Base-by-base conservation (phyloP, 2,329 filamentous ascomycete species). In the Leptographium radiaticola region DNA sequence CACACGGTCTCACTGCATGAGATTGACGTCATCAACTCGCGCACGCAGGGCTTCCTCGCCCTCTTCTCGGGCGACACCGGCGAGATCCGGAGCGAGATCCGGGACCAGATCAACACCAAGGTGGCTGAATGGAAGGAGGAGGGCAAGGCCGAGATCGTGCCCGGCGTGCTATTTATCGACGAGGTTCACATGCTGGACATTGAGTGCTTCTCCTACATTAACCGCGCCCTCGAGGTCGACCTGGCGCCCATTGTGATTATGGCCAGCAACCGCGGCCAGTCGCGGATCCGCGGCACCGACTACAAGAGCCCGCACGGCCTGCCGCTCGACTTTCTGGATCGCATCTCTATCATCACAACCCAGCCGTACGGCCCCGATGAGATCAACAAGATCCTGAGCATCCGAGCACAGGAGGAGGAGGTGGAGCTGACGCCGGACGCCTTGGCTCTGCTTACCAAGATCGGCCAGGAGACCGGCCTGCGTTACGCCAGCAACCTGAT, bases 151-250 rank as follows among this genome's bases (percentile, higher is more conserved):
- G 90, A 95, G 71, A 97, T 98, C 53, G 89, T 98, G 0, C 93
- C 93, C 0, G 93, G 93, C 47, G 93, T 98, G 9, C 75, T 98
- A 9, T 98, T 98, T 75, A 95, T 98, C 64, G 93, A 98, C 64
- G 93, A 98, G 73, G 91, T 98, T 6, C 93, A 98, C 75, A 97
- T 98, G 91, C 86, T 98, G 55, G 93, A 98, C 68, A 96, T 97
- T 59, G 93, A 98, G 70, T 97, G 91, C 74, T 98, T 95, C 75
- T 94, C 89, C 46, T 98, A 95, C 75, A 86, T 98, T 76, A 98
- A 98, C 75, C 87, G 93, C 52, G 93, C 93, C 1, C 77, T 98
- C 46, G 93, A 98, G 71, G 89, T 90, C 57, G 89, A 97, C 63
- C 79, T 98, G 36, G 89, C 93, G 1, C 93, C 93, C 42, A 90